Conservation (phyloP, 257 asterid genomes). For the Solanum gandarillasii region DNA sequence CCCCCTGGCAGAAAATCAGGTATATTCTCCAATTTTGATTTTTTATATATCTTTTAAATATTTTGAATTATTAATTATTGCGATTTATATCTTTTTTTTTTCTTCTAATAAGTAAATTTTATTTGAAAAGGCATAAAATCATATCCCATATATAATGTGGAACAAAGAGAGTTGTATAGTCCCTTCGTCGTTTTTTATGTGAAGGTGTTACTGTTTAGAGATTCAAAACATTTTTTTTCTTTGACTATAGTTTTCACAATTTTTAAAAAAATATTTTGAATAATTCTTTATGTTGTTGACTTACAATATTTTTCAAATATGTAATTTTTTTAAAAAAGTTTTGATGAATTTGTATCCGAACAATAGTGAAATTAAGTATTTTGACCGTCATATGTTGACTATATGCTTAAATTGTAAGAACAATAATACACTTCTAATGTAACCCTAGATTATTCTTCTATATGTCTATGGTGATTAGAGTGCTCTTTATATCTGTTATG, state of each 20-base stretch:
- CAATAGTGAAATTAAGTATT: neutral
- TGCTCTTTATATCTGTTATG: too few species aligned
- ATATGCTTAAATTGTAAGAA: neutral
- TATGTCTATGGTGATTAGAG: too few species aligned
- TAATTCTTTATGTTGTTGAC: neutral
- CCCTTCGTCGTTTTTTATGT: neutral
- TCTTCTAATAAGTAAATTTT: neutral
- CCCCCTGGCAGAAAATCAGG: conserved; percentile 63
- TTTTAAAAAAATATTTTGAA: neutral
- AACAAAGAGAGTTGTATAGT: neutral
- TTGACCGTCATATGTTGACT: neutral
- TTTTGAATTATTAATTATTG: neutral
- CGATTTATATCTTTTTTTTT: neutral
- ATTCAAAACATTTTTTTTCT: neutral
- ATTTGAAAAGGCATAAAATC: neutral
- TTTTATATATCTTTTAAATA: neutral
- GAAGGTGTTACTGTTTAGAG: neutral
- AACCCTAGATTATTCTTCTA: neutral
- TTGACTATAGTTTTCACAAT: too few species aligned
- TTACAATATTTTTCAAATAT: neutral
- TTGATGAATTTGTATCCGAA: neutral
- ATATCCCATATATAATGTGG: neutral
- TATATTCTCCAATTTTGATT: neutral
- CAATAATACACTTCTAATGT: too few species aligned
- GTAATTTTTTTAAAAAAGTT: neutral